These are phyloP conservation scores for Ganoderma resinaceum DNA, from an alignment of 1,284 basidiomycete genomes.

Conservation along the genomic window DNA sequence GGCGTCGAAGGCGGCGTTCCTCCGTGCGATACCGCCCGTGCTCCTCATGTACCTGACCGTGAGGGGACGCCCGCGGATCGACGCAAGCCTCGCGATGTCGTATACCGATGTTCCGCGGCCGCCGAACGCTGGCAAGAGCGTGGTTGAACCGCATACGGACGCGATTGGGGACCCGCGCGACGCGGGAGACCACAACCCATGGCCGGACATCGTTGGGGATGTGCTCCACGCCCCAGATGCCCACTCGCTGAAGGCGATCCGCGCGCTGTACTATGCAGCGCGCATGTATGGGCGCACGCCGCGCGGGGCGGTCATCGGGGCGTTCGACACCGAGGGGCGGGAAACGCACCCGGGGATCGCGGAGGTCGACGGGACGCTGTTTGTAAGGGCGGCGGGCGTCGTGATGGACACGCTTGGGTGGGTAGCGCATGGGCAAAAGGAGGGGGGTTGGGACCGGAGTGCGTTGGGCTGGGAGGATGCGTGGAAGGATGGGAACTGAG, in stretches of 20 bases:
- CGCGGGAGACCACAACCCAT: conserved; percentile 56
- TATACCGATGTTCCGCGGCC: conserved; percentile 55
- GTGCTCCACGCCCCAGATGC: conserved; percentile 64
- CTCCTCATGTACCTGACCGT: conserved; percentile 53
- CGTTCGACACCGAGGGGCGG: conserved; percentile 43
- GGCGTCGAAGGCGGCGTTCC: conserved; percentile 51
- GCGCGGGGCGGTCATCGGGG: conserved; percentile 53
- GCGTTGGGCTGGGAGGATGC: conserved; percentile 75
- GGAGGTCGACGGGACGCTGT: conserved; percentile 67
- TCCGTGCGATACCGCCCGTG: conserved; percentile 55
- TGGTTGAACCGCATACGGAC: conserved; percentile 33
- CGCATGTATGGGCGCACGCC: conserved; percentile 55
- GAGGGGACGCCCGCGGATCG: conserved; percentile 66
- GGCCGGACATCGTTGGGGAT: conserved; percentile 62
- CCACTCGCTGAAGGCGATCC: conserved; percentile 67
- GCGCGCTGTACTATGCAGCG: conserved; percentile 60
- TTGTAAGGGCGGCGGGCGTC: conserved; percentile 67
- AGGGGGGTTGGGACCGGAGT: conserved; percentile 64
- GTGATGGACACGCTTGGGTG: conserved; percentile 69
- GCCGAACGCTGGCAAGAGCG: conserved; percentile 21
- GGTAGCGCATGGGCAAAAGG: conserved; percentile 56
- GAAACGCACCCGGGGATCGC: conserved; percentile 54
- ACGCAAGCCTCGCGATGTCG: conserved; percentile 61
- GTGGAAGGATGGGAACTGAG: conserved; percentile 50
- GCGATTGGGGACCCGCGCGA: conserved; percentile 47